Conservation (phyloP, 2,329 filamentous ascomycete species). For the Alternaria triticina region DNA sequence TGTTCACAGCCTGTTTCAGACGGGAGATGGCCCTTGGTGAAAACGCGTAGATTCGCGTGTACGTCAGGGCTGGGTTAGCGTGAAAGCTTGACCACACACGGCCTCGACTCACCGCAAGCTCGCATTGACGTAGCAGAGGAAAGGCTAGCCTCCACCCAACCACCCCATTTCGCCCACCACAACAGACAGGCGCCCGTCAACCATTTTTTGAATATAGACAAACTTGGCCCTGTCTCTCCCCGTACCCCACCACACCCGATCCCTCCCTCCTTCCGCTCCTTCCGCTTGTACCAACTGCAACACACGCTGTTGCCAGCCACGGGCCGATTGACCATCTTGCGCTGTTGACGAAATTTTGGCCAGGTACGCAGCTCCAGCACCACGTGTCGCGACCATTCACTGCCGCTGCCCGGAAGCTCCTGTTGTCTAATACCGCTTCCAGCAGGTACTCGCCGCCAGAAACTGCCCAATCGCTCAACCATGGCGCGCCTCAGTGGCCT, state of each 20-base stretch:
- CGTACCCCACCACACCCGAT: slow-evolving; percentile 4
- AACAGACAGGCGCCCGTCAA: slow-evolving; percentile 1
- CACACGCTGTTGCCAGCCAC: background rate
- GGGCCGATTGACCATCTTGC: slow-evolving; percentile 13
- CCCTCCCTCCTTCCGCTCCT: background rate
- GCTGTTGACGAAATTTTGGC: slow-evolving; percentile 11
- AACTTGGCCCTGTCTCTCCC: slow-evolving; percentile 5
- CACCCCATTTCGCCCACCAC: slow-evolving; percentile 19
- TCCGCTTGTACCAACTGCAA: background rate
- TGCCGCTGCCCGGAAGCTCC: background rate
- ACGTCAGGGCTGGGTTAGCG: slow-evolving; percentile 31
- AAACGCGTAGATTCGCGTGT: slow-evolving; percentile 37
- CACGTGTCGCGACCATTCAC: slow-evolving; percentile 4
- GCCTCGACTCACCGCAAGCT: slow-evolving; percentile 7
- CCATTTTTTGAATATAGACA: slow-evolving; percentile 1
- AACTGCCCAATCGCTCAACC: slow-evolving; percentile 4
- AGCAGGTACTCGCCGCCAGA: background rate
- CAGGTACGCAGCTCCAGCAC: slow-evolving; percentile 7
- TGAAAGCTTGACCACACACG: background rate
- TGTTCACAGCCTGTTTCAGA: slow-evolving; percentile 1
- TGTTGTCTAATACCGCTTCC: background rate
- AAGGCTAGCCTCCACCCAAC: slow-evolving; percentile 12
- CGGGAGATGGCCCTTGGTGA: background rate
- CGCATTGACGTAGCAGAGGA: slow-evolving; percentile 19
- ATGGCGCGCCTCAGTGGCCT: slow-evolving; percentile 46